Evolutionary conservation across 768 basidiomycete genomes (phyloP), one percentile per base, ranked within the genome.

Genomic region (Macrocybe gigantea): DNA sequence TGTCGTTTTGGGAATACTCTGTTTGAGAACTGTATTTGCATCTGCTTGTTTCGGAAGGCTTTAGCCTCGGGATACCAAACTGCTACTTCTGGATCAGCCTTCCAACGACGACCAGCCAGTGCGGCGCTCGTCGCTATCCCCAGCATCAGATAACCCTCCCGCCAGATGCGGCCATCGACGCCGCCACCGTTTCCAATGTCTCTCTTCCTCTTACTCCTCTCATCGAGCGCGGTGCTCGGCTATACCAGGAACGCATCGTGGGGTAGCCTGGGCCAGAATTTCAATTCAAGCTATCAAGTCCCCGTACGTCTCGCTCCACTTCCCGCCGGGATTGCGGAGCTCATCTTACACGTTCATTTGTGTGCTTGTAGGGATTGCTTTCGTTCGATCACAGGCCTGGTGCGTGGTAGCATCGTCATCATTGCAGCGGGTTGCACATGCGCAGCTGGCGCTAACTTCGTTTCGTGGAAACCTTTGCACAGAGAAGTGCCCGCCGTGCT

Each of bases 401-500:
- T 22, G 22, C 22, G 22, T 22, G 22, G 22, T 22, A 22, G 22
- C 22, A 22, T 22, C 22, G 22, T 22, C 22, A 22, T 22, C 22
- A 22, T 22, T 22, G 22, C 22, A 22, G 22, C 22, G 22, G 22
- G 22, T 22, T 22, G 22, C 22, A 22, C 22, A 22, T 22, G 22
- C 22, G 22, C 22, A 22, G 22, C 22, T 22, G 22, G 22, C 22
- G 22, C 22, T 22, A 22, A 22, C 22, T 22, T 13, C 13, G n/a
- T 1, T 30, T 43, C 13, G 14, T 43, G 13, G 32, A 14, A 15
- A 3, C 36, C 11, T 5, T 10, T 41, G 3, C 44, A 7, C 49
- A 82, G 81, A 71, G 30, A 72, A 79, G 64, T 90, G 88, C 53
- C 88, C 88, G 6, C 87, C 87, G 3, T 97, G 94, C 67, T 99